A percentile compares a stretch with the other conserved stretches of the same genome.
Evolutionary conservation across 2,329 filamentous ascomycete genomes (phyloP).

Genomic region (Mariannaea elegans): DNA sequence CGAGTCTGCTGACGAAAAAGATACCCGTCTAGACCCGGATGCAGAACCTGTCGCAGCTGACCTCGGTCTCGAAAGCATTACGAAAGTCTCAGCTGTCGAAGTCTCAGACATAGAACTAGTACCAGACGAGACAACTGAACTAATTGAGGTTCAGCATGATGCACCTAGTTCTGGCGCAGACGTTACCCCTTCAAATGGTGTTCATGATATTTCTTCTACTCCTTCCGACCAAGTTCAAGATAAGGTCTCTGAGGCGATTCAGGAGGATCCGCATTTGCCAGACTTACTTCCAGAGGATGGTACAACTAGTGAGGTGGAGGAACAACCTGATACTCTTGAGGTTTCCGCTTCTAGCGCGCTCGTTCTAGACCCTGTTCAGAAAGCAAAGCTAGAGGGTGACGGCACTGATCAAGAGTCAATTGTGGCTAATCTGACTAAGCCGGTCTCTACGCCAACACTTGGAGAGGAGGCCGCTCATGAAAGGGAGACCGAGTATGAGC

Average conservation of each 20-base stretch:
- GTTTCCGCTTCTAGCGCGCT: background rate
- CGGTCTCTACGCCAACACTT: background rate
- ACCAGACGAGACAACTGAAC: conserved; percentile 2
- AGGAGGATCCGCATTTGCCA: background rate
- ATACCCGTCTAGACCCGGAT: background rate
- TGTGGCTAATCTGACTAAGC: background rate
- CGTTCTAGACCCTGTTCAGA: background rate
- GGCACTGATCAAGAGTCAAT: background rate
- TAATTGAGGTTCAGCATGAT: background rate
- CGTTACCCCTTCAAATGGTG: background rate
- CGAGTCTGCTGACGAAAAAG: background rate
- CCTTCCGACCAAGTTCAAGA: background rate
- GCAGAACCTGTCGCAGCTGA: background rate
- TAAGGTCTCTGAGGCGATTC: background rate
- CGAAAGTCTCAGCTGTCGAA: background rate
- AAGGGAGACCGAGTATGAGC: background rate
- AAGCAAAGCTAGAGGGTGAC: background rate
- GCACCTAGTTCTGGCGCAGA: background rate
- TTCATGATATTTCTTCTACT: background rate
- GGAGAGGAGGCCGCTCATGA: conserved; percentile 1
- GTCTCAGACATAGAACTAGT: background rate
- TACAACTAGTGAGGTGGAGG: background rate
- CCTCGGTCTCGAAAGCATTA: background rate
- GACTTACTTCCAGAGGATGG: background rate
- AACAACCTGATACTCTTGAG: background rate